A percentile compares a stretch with the other conserved stretches of the same genome.
These are phyloP conservation scores for Actinomucor elegans DNA, from an alignment of 371 early-diverging fungal species.

Conservation along the genomic window DNA sequence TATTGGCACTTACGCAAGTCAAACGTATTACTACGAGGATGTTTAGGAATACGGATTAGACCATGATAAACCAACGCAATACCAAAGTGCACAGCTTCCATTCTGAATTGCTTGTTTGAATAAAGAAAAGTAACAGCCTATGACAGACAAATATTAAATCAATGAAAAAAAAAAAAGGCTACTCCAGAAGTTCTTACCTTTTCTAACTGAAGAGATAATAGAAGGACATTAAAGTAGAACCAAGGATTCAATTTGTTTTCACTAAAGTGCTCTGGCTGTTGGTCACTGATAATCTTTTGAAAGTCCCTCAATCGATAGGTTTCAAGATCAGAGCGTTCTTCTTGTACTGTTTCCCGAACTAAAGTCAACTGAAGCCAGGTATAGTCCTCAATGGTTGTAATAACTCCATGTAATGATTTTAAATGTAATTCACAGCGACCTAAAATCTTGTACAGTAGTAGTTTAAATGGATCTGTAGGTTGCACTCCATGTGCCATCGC, in stretches of 20 bases:
- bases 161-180: background rate
- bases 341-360: slow-evolving; percentile 56
- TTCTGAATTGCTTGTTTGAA: slow-evolving; percentile 52
- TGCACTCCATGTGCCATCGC: slow-evolving; percentile 47
- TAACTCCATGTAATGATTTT: slow-evolving; percentile 58
- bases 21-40: slow-evolving; percentile 15
- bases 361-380: slow-evolving; percentile 78
- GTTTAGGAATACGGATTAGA: slow-evolving; percentile 69
- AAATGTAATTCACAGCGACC: slow-evolving; percentile 82
- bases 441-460: slow-evolving; percentile 82
- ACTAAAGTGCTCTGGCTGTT: slow-evolving; percentile 62
- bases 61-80: slow-evolving; percentile 81
- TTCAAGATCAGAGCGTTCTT: slow-evolving; percentile 41
- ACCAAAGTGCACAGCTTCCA: slow-evolving; percentile 92
- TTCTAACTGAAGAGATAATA: slow-evolving; percentile 89
- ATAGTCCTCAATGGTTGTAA: slow-evolving; percentile 79
- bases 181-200: slow-evolving; percentile 40
- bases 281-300: slow-evolving; percentile 57
- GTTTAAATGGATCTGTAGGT: slow-evolving; percentile 81
- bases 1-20: slow-evolving; percentile 34
- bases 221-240: slow-evolving; percentile 79
- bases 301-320: slow-evolving; percentile 66
- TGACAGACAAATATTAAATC: no score
- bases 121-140: slow-evolving; percentile 76
- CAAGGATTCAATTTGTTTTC: slow-evolving; percentile 67